Base-by-base conservation (phyloP, 148 eudicot species). In the Dianthus caryophyllus region DNA sequence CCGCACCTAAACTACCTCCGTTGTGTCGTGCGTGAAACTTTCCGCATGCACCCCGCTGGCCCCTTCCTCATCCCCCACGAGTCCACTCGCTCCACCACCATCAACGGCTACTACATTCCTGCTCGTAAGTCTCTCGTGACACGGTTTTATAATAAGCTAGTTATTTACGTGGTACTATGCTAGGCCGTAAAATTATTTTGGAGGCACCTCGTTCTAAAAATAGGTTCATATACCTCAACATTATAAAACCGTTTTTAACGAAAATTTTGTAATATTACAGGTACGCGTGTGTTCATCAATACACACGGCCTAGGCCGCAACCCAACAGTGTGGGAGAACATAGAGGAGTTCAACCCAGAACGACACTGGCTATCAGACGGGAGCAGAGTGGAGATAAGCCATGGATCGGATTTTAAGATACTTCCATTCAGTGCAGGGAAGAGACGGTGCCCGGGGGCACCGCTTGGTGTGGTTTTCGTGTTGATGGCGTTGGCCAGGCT, bases 21-120 rank as follows among this genome's bases (percentile, higher is more conserved):
- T 0, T 94, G 98, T 43, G 89, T 94, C 0, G 92, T 94, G 44
- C 92, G 97, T 0, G 98, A 94, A 66, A 90, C 88, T 1, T 94
- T 94, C 61, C 87, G 97, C 25, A 87, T 86, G 88, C 98, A 94
- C 73, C 98, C 97, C 0, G 98, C 98, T 0, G 98, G 98, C 0
- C 98, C 98, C 1, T 90, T 94, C 60, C 81, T 90, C 48, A 94
- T 94, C 74, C 98, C 98, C 0, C 98, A 94, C 47, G 98, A 94
- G 18, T 85, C 98, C 18, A 74, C 75, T 1, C 87, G 87, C 0
- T 66, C 77, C 61, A 94, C 98, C 6, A 80, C 73, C 56, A 88
- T 94, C 84, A 83, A 90, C 66, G 98, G 97, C 65, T 94, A 90
- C 30, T 66, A 84, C 66, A 90, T 94, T 64, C 98, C 98, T 41